Evolutionary conservation across 1,139 yeast genomes (phyloP).

Genomic region (Saccharomyces hybrid): DNA sequence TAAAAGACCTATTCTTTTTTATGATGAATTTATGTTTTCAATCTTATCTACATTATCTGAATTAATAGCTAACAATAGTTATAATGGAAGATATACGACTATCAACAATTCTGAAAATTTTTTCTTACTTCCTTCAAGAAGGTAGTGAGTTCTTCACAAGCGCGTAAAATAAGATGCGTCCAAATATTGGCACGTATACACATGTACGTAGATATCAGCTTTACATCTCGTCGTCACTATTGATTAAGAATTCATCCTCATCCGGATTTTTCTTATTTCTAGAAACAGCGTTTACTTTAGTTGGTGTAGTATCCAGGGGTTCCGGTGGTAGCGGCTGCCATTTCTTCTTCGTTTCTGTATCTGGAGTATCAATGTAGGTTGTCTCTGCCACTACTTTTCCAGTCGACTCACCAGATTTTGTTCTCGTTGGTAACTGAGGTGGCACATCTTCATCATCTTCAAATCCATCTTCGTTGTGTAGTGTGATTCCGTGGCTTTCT

Average conservation of each 20-base stretch:
- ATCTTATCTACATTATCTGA: conserved; percentile 35
- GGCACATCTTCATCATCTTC: conserved; percentile 36
- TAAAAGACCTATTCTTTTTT: background rate
- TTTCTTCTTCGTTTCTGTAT: conserved; percentile 17
- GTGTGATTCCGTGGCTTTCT: conserved; percentile 50
- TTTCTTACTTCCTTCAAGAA: background rate
- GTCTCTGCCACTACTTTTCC: conserved; percentile 25
- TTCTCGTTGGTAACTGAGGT: conserved; percentile 35
- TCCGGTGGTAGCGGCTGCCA: conserved; percentile 26
- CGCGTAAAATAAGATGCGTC: background rate
- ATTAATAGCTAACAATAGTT: conserved; percentile 20
- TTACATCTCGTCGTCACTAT: conserved; percentile 27
- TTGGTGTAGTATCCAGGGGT: conserved; percentile 22
- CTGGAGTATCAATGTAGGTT: conserved; percentile 29
- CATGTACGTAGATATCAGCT: background rate
- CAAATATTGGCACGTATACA: background rate
- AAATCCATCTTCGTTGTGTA: conserved; percentile 40
- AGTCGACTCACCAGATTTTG: conserved; percentile 24
- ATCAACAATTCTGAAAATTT: background rate
- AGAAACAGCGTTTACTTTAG: conserved; percentile 16
- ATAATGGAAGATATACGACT: conserved; percentile 3
- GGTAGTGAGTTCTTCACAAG: background rate
- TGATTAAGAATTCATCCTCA: conserved; percentile 27
- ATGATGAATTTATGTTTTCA: conserved; percentile 20
- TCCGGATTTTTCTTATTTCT: conserved; percentile 13